Percentiles rank a stretch among this genome's conserved stretches.
Conservation (phyloP, 192 early-diverging fungal species). For the Rhizoclosmatium globosum region DNA sequence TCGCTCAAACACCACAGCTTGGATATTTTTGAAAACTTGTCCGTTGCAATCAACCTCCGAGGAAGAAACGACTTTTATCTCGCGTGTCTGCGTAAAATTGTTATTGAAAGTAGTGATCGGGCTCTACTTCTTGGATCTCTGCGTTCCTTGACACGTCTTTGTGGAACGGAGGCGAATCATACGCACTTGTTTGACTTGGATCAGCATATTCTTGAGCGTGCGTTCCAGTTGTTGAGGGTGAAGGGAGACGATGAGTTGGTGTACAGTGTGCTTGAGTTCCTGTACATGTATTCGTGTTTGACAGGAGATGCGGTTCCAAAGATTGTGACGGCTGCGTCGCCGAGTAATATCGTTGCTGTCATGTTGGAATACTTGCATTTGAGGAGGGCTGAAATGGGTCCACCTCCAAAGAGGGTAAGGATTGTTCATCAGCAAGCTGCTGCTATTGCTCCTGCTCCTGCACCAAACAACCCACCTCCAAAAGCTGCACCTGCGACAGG, state of each 20-base stretch:
- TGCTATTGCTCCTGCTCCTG: not conserved
- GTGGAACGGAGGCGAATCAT: constrained; percentile 71
- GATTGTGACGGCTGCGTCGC: not conserved
- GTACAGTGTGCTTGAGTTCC: constrained; percentile 64
- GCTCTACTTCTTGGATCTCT: constrained; percentile 68
- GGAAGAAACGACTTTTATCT: constrained; percentile 73
- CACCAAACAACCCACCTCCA: not conserved
- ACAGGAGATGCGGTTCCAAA: constrained; percentile 1
- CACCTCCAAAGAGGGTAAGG: not conserved
- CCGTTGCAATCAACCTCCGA: constrained; percentile 61
- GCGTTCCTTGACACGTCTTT: constrained; percentile 67
- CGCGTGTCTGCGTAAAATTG: constrained; percentile 60
- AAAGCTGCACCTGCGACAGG: not conserved
- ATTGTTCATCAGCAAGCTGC: not conserved
- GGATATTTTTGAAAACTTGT: constrained; percentile 78
- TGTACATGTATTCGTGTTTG: constrained; percentile 70
- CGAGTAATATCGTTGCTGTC: constrained; percentile 35
- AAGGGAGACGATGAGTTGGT: constrained; percentile 75
- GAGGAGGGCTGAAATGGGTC: constrained; percentile 32
- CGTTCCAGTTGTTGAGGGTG: constrained; percentile 69
- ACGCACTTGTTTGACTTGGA: constrained; percentile 64
- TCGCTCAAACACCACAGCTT: constrained; percentile 72
- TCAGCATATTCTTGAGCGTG: constrained; percentile 58
- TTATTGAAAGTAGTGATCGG: constrained; percentile 67
- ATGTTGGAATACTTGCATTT: constrained; percentile 49